Evolutionary conservation across 2,329 filamentous ascomycete genomes (phyloP).

Genomic region (Colletotrichum coccodes): DNA sequence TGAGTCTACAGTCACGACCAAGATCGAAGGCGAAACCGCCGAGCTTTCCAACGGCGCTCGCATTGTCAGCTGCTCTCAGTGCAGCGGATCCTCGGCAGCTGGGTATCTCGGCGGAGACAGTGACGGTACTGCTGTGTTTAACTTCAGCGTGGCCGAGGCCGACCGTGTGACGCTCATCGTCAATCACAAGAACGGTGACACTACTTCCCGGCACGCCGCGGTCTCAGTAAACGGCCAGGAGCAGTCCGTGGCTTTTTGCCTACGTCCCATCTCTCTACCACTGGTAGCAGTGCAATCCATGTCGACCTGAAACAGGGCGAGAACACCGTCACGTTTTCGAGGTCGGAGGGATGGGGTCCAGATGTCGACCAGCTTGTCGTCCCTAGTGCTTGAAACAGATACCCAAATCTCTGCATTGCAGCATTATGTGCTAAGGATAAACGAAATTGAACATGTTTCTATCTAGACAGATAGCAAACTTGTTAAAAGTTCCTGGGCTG

Average conservation of each 20-base stretch:
- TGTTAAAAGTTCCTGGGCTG: too few relatives aligned
- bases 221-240: slow-evolving; percentile 65
- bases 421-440: too few relatives aligned
- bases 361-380: slow-evolving; percentile 66
- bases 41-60: slow-evolving; percentile 56
- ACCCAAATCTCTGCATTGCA: too few relatives aligned
- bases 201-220: slow-evolving; percentile 59
- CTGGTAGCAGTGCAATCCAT: slow-evolving; percentile 57
- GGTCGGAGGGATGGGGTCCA: slow-evolving; percentile 53
- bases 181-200: slow-evolving; percentile 67
- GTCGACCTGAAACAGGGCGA: slow-evolving; percentile 56
- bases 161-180: slow-evolving; percentile 63
- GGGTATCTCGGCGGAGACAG: slow-evolving; percentile 65
- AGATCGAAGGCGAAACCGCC: slow-evolving; percentile 62
- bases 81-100: slow-evolving; percentile 58
- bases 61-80: slow-evolving; percentile 58
- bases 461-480: too few relatives aligned
- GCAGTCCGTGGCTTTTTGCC: slow-evolving; percentile 66
- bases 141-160: slow-evolving; percentile 53
- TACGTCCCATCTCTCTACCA: slow-evolving; percentile 50
- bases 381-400: slow-evolving; percentile 40
- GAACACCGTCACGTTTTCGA: slow-evolving; percentile 61
- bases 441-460: too few relatives aligned
- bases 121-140: slow-evolving; percentile 58
- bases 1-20: slow-evolving; percentile 54